Conservation (phyloP, 2,329 filamentous ascomycete species). For the Ophiostoma triangulosporum region DNA sequence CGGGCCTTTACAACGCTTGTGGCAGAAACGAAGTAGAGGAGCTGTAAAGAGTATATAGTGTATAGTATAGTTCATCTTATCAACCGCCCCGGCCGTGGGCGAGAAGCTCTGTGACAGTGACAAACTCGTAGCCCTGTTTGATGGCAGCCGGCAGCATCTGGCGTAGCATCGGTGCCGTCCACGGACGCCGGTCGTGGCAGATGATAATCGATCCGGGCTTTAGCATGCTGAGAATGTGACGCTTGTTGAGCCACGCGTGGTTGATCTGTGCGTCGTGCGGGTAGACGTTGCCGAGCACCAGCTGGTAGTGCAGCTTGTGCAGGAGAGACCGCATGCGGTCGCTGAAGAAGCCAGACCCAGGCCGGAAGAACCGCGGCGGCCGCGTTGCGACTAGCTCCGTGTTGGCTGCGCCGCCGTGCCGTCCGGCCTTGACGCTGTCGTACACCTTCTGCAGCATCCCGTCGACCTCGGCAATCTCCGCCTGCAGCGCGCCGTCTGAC, state of each 20-base stretch:
- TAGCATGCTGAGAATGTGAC: conserved; percentile 69
- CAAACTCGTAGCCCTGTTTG: conserved; percentile 54
- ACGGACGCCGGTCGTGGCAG: conserved; percentile 72
- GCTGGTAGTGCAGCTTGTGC: conserved; percentile 47
- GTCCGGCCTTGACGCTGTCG: conserved; percentile 23
- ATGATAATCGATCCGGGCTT: conserved; percentile 67
- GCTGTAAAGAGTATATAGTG: not conserved
- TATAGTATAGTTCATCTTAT: too few species aligned
- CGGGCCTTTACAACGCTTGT: conserved; percentile 48
- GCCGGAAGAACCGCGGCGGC: conserved; percentile 58
- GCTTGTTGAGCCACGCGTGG: conserved; percentile 55
- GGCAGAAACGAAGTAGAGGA: conserved; percentile 5
- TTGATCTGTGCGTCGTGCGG: conserved; percentile 82
- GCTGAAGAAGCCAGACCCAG: conserved; percentile 75
- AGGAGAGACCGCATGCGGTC: conserved; percentile 51
- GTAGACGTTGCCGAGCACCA: conserved; percentile 76
- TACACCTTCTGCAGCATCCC: conserved; percentile 45
- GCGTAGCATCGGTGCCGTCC: conserved; percentile 68
- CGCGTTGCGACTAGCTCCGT: conserved; percentile 18
- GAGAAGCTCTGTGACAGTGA: conserved; percentile 57
- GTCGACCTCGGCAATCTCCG: conserved; percentile 54
- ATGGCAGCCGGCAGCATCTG: conserved; percentile 59
- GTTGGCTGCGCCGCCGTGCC: conserved; percentile 22
- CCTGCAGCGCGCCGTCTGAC: conserved; percentile 40
- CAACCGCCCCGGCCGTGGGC: conserved; percentile 19